Base-by-base conservation (phyloP, 148 eudicot species). In the Vaccinium macrocarpon region DNA sequence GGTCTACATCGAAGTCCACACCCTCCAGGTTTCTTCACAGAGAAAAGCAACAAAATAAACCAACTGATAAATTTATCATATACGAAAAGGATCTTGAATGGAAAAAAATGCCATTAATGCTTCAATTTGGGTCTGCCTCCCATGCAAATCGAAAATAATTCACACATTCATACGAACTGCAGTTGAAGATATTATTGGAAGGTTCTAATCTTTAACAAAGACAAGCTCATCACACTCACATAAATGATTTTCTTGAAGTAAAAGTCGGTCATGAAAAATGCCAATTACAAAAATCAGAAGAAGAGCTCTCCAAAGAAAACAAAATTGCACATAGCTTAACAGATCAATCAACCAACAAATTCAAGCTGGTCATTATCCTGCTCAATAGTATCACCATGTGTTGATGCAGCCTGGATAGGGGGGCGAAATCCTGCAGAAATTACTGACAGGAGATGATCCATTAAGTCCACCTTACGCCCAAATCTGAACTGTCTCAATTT, bases 1-100 rank as follows among this genome's bases (percentile, higher is more conserved):
- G 94, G 59, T 93, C 98, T 86, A 90, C 91, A 83, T 97, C 99
- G 72, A 97, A 86, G 29, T 93, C 96, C 85, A 95, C 96, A 84
- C 87, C 90, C 62, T 88, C 83, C 61, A 89, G 77, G 83, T 88
- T 87, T 70, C 95, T 93, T 81, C 52, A 78, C 71, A 85, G 62
- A 56, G 59, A 72, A 68, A 88, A 73, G 81, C 64, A 50, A 61
- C 80, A 56, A 23, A 87, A 81, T 38, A 66, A 27, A 68, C 68
- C 38, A 61, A 76, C 23, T 57, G 71, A 27, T n/a, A 82, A 16
- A 23, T 83, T 25, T 21, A 18, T 11, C 32, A 68, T 35, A 8
- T 73, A 53, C 6, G 19, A 38, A 15, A 71, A 6, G 62, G 50
- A 84, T 23, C 46, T 57, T 57, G 3, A 48, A 61, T 53, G 46